phyloP scores from a whole-genome alignment of 768 basidiomycete genomes.

The Lenzites betulinus region DNA sequence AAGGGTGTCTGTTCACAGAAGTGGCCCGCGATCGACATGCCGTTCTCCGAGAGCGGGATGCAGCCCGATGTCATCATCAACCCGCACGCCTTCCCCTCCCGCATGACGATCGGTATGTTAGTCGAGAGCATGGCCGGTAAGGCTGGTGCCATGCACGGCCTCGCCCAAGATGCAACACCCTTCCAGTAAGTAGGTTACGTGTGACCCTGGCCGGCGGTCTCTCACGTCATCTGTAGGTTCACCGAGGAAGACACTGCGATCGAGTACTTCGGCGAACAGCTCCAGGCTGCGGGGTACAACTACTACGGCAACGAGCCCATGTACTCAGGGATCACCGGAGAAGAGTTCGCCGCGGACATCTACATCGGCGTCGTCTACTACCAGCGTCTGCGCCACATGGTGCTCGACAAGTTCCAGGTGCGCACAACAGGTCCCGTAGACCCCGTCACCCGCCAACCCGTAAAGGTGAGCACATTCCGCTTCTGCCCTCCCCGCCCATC shows the following conservation, averaged over 20 bases:
- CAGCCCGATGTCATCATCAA: conserved; percentile 99
- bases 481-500: background rate
- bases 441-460: conserved; percentile 92
- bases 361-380: conserved; percentile 99
- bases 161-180: conserved; percentile 98
- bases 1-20: conserved; percentile 99
- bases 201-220: background rate
- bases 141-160: conserved; percentile 96
- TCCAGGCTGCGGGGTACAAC: conserved; percentile 93
- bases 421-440: conserved; percentile 98
- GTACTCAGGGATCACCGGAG: conserved; percentile 99
- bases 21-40: conserved; percentile 98
- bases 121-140: conserved; percentile 99
- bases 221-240: conserved; percentile 56
- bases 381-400: conserved; percentile 98
- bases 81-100: conserved; percentile 98
- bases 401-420: conserved; percentile 99
- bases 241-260: conserved; percentile 96
- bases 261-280: conserved; percentile 96
- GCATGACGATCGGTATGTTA: conserved; percentile 99
- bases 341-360: conserved; percentile 98
- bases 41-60: conserved; percentile 97
- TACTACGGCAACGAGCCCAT: conserved; percentile 99
- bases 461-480: conserved; percentile 65
- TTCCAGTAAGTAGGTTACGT: conserved; percentile 71